Evolutionary conservation across 345 rosid genomes (phyloP).

Genomic region (Kandelia obovata): DNA sequence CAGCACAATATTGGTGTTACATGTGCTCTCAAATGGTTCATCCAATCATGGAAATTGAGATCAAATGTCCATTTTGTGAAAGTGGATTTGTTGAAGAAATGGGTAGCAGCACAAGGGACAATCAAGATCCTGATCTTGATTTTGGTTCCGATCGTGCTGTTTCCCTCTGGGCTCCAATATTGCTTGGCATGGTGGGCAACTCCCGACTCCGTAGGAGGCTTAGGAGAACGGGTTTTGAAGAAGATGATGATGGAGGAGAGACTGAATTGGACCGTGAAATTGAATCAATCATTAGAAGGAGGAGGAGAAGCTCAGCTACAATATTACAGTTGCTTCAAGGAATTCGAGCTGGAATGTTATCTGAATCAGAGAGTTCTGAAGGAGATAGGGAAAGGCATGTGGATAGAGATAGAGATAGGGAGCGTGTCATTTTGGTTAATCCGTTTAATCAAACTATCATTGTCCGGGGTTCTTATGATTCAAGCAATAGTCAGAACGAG

Average conservation of each 20-base stretch:
- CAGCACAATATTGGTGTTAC: constrained; percentile 58
- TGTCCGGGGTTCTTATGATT: constrained; percentile 49
- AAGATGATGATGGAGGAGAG: constrained; percentile 48
- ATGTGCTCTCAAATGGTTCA: constrained; percentile 63
- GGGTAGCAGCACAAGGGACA: constrained; percentile 24
- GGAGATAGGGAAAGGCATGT: constrained; percentile 37
- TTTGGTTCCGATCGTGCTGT: constrained; percentile 71
- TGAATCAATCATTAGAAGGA: constrained; percentile 55
- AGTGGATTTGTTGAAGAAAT: constrained; percentile 57
- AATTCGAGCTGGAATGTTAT: constrained; percentile 64
- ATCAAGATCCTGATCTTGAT: constrained; percentile 46
- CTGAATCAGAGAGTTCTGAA: constrained; percentile 57
- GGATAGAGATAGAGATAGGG: constrained; percentile 34
- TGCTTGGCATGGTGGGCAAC: constrained; percentile 83
- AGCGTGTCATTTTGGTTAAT: constrained; percentile 50
- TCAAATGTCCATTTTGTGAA: constrained; percentile 78
- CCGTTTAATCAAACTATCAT: constrained; percentile 56
- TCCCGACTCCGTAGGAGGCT: constrained; percentile 50
- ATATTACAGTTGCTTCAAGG: constrained; percentile 76
- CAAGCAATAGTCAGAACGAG: constrained; percentile 38
- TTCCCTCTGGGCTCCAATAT: constrained; percentile 80
- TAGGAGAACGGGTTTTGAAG: constrained; percentile 50
- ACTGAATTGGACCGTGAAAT: constrained; percentile 58
- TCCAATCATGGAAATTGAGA: constrained; percentile 64
- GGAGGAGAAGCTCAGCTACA: constrained; percentile 67